Conservation (phyloP, 441 rosid species). For the Geranium incanum region DNA sequence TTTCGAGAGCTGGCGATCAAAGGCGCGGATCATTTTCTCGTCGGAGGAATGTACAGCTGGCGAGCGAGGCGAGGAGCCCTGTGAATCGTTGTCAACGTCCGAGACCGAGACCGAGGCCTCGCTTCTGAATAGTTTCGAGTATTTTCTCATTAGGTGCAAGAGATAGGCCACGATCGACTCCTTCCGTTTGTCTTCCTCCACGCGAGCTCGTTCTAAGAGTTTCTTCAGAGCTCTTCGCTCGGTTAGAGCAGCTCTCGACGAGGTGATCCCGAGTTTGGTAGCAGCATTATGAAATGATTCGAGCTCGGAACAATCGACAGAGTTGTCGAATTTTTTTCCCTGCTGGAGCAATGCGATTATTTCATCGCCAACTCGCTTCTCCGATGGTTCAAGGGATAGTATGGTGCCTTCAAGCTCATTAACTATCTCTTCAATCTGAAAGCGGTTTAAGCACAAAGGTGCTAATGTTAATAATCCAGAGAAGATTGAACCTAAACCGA, state of each 20-base stretch:
- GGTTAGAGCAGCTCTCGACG: constrained; percentile 80
- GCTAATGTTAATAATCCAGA: constrained; percentile 14
- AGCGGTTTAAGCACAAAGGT: constrained; percentile 16
- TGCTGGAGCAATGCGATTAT: constrained; percentile 80
- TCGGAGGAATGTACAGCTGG: constrained; percentile 53
- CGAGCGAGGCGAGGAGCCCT: constrained; percentile 83
- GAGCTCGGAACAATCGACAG: constrained; percentile 60
- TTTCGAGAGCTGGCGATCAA: constrained; percentile 81
- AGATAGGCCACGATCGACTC: constrained; percentile 95
- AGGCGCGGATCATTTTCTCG: constrained; percentile 53
- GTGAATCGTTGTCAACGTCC: constrained; percentile 82
- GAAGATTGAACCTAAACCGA: background rate
- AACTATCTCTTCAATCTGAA: constrained; percentile 78
- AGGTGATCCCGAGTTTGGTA: constrained; percentile 66
- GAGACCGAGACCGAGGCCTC: constrained; percentile 31
- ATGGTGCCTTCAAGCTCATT: constrained; percentile 56
- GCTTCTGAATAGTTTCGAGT: constrained; percentile 85
- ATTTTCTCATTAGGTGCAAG: constrained; percentile 87
- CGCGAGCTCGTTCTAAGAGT: constrained; percentile 85
- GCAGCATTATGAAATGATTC: constrained; percentile 88
- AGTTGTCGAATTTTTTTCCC: constrained; percentile 63
- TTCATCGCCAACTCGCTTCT: constrained; percentile 94
- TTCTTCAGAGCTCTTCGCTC: constrained; percentile 93
- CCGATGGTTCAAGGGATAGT: constrained; percentile 60
- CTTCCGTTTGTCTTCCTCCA: constrained; percentile 92